A percentile compares a stretch with the other conserved stretches of the same genome.
Conservation (phyloP, 2,329 filamentous ascomycete species). For the Aureobasidium sp. region DNA sequence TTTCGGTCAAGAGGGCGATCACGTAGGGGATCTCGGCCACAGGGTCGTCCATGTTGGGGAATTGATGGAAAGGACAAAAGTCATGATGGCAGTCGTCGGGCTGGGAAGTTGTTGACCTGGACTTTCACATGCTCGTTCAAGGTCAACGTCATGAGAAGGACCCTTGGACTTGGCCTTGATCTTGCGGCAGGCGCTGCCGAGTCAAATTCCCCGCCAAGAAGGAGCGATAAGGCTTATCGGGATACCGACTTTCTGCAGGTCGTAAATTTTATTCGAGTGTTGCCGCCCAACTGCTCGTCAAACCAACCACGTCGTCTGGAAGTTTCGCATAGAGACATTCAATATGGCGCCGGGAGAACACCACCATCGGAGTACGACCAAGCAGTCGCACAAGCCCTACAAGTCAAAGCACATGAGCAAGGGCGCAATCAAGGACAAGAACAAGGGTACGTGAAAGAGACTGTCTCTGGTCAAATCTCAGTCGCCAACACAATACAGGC, state of each 20-base stretch:
- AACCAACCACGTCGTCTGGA: neutral
- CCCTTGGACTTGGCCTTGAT: neutral
- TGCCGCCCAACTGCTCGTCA: neutral
- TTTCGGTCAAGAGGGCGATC: slow-evolving; percentile 61
- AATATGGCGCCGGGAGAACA: slow-evolving; percentile 63
- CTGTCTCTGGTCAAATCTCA: neutral
- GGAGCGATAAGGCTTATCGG: neutral
- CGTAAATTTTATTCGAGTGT: neutral
- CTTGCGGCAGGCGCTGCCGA: neutral
- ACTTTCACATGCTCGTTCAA: slow-evolving; percentile 7
- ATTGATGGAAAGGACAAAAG: neutral
- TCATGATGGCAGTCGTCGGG: neutral
- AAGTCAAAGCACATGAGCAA: slow-evolving; percentile 90
- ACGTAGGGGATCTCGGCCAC: slow-evolving; percentile 55
- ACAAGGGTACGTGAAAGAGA: slow-evolving; percentile 49
- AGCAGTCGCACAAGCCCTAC: slow-evolving; percentile 78
- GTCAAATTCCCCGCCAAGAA: neutral
- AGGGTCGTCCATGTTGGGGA: slow-evolving; percentile 20
- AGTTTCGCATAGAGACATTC: slow-evolving; percentile 14
- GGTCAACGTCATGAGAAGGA: neutral
- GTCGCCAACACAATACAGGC: slow-evolving; percentile 28
- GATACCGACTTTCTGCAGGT: neutral
- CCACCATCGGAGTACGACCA: slow-evolving; percentile 89
- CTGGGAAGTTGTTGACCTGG: neutral
- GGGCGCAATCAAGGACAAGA: slow-evolving; percentile 70